phyloP scores from a whole-genome alignment of 1,284 basidiomycete genomes.

The Pascua guehoae region DNA sequence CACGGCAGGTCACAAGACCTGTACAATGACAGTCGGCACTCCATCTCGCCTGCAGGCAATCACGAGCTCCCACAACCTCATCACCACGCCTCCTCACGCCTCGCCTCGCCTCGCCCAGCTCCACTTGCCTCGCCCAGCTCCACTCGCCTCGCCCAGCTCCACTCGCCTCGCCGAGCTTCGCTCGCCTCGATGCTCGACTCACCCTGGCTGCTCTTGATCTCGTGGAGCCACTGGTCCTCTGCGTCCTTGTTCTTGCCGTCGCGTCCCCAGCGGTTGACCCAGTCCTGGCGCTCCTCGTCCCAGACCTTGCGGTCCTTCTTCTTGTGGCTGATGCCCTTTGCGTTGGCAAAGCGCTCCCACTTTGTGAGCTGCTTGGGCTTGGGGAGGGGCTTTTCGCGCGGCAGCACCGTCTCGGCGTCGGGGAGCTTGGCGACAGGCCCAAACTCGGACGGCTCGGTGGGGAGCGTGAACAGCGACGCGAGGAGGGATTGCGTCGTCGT shows the following conservation, averaged over 20 bases:
- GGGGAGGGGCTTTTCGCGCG: slow-evolving; percentile 86
- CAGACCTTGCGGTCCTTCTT: slow-evolving; percentile 78
- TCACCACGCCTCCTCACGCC: background rate
- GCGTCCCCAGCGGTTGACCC: slow-evolving; percentile 89
- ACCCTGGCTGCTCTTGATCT: slow-evolving; percentile 82
- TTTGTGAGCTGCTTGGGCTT: slow-evolving; percentile 90
- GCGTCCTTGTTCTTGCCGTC: slow-evolving; percentile 83
- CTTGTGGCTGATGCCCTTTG: slow-evolving; percentile 86
- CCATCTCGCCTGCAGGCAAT: no score
- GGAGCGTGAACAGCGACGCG: slow-evolving; percentile 74
- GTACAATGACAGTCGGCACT: no score
- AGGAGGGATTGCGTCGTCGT: slow-evolving; percentile 83
- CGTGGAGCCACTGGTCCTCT: slow-evolving; percentile 89
- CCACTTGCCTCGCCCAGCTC: background rate
- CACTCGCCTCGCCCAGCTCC: no score
- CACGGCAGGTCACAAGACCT: no score
- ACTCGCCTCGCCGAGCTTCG: no score
- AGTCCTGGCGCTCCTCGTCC: slow-evolving; percentile 92
- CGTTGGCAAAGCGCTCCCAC: slow-evolving; percentile 93
- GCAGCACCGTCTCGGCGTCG: slow-evolving; percentile 67
- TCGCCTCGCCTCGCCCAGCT: background rate
- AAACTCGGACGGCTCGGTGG: slow-evolving; percentile 68
- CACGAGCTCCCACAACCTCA: background rate
- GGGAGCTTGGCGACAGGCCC: slow-evolving; percentile 84
- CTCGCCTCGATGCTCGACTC: slow-evolving; percentile 45